Evolutionary conservation across 257 asterid genomes (phyloP), one percentile per base, ranked within the genome.

Genomic region (Jasminum sambac): DNA sequence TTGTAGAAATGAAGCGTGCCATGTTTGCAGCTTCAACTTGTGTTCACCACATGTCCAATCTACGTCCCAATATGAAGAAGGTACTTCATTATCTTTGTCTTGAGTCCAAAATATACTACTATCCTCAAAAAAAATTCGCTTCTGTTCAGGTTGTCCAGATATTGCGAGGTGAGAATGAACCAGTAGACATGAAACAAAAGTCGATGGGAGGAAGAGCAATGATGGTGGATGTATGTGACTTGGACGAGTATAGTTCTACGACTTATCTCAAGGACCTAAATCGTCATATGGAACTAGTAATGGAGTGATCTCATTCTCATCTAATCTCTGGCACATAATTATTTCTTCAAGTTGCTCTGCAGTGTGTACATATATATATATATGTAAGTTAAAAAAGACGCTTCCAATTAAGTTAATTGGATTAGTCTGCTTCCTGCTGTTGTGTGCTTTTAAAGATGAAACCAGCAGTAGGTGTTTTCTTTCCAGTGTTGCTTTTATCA

Each of bases 221-320:
- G 71, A 64, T 89, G 2, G 75, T 88, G 70, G 95, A 91, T 65
- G 82, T 91, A 17, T 83, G 90, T 43, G 97, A 90, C 78, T 67
- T 90, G 87, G 98, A 95, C 26, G 97, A 87, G 41, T 91, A 95
- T 82, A 68, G 88, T 17, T 77, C 78, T 38, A 87, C 96, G 6
- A 83, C 92, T 10, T 95, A 95, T 74, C 78, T 85, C 52, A 87
- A 88, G 71, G 96, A 95, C 80, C 85, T 91, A 43, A 83, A 82
- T 80, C 98, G 98, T 30, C 99, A 95, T 72, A 88, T 77, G 97
- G 85, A 95, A 72, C 96, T 95, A 11, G 87, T 86, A 8, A 88
- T 91, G 99, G 99, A 91, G 82, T 90, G 79, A 81, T 41, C 1
- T 57, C 36, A 30, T 21, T 19, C 21, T 8, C 11, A 5, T 40